A percentile compares a stretch with the other conserved stretches of the same genome.
phyloP scores from a whole-genome alignment of 257 asterid species.

The Craterostigma plantagineum region DNA sequence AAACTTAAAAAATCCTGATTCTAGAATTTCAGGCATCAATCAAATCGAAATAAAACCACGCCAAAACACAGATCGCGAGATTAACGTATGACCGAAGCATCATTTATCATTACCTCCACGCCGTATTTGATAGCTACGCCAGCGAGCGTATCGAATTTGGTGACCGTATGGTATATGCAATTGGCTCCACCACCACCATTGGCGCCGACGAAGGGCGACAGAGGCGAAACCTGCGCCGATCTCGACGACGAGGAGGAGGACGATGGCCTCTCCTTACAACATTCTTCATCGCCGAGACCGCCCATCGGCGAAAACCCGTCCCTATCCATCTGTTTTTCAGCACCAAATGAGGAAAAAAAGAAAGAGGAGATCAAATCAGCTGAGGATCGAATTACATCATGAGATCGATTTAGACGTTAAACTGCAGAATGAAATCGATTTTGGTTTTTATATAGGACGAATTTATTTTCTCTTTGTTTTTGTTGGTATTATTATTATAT shows the following conservation, averaged over 20 bases:
- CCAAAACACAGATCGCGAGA: neutral
- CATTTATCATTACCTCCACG: constrained; percentile 43
- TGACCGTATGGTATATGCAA: constrained; percentile 30
- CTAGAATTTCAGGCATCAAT: neutral
- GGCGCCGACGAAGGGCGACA: constrained; percentile 15
- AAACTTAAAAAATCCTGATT: too few relatives aligned
- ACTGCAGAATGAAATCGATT: too few relatives aligned
- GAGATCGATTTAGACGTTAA: too few relatives aligned
- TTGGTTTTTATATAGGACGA: too few relatives aligned
- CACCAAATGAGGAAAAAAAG: too few relatives aligned
- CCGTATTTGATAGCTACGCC: constrained; percentile 75
- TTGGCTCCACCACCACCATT: constrained; percentile 12
- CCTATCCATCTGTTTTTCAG: too few relatives aligned
- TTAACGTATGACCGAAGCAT: neutral
- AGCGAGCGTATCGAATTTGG: constrained; percentile 55
- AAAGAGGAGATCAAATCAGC: too few relatives aligned
- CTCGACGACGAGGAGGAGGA: constrained; percentile 15
- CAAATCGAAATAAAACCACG: neutral
- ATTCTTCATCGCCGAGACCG: too few relatives aligned
- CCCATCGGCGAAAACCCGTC: too few relatives aligned
- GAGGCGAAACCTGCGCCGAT: constrained; percentile 17
- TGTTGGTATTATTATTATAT: too few relatives aligned
- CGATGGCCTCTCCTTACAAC: constrained; percentile 13
- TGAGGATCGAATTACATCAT: too few relatives aligned
- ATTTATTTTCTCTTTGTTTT: too few relatives aligned